Percentiles rank a stretch among this genome's conserved stretches.
These are phyloP conservation scores for Phytophthora pisi DNA, from an alignment of 352 stramenopile species.

Conservation along the genomic window DNA sequence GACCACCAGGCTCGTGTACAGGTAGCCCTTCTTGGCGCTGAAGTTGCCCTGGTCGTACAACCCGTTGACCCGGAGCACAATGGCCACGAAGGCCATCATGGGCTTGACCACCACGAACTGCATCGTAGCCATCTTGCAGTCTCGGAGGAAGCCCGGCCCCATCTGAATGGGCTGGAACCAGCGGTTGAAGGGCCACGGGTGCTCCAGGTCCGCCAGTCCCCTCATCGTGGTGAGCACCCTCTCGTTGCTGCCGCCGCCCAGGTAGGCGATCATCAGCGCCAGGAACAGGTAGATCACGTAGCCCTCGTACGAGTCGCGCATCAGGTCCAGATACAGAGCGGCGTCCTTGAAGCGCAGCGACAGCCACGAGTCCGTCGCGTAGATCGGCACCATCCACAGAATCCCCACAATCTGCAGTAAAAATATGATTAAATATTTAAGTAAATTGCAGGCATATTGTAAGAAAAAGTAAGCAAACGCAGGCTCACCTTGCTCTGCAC, in stretches of 20 bases:
- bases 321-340: slow-evolving; percentile 92
- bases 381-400: slow-evolving; percentile 99
- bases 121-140: slow-evolving; percentile 96
- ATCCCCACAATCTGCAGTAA: slow-evolving; percentile 95
- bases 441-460: neutral
- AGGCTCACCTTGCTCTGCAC: slow-evolving; percentile 93
- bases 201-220: slow-evolving; percentile 65
- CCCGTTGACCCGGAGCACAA: slow-evolving; percentile 83
- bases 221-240: slow-evolving; percentile 60
- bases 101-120: slow-evolving; percentile 97
- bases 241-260: slow-evolving; percentile 93
- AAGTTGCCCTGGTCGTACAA: slow-evolving; percentile 90
- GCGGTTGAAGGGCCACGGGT: slow-evolving; percentile 77
- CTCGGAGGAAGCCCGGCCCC: slow-evolving; percentile 87
- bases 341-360: slow-evolving; percentile 95
- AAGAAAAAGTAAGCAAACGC: neutral
- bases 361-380: slow-evolving; percentile 96
- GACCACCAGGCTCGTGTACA: slow-evolving; percentile 94
- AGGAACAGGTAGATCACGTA: slow-evolving; percentile 99
- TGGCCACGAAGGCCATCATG: slow-evolving; percentile 88
- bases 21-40: slow-evolving; percentile 76
- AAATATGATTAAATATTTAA: slow-evolving; percentile 3
- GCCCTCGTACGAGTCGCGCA: slow-evolving; percentile 98
- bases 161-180: slow-evolving; percentile 77
- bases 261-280: slow-evolving; percentile 95